A percentile compares a stretch with the other conserved stretches of the same genome.
phyloP scores from a whole-genome alignment of 805 yeast species.

The Candida quercuum region DNA sequence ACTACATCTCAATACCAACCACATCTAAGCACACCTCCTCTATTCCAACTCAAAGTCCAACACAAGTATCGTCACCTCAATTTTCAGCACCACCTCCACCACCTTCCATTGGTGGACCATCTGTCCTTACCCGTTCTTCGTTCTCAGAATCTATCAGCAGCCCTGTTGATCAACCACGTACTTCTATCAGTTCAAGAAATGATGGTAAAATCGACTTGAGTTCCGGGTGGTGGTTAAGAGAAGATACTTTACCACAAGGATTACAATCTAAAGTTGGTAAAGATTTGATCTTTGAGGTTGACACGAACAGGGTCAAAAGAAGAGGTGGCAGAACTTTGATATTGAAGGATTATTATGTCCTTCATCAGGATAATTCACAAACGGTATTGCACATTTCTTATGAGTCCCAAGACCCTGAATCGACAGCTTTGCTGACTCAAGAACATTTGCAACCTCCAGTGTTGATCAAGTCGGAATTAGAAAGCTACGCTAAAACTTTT shows the following conservation, averaged over 20 bases:
- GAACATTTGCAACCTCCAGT: conserved; percentile 37
- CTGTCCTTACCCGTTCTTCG: conserved; percentile 5
- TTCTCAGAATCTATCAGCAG: conserved; percentile 4
- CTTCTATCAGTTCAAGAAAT: no score
- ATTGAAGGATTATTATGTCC: conserved; percentile 62
- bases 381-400: conserved; percentile 53
- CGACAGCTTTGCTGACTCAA: conserved; percentile 35
- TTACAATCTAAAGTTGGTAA: conserved; percentile 35
- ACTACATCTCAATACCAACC: not conserved
- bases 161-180: no score
- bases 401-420: conserved; percentile 48
- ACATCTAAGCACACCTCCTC: not conserved
- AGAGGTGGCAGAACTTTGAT: conserved; percentile 46
- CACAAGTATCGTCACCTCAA: not conserved
- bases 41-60: not conserved
- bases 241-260: conserved; percentile 49
- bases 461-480: conserved; percentile 42
- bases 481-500: conserved; percentile 39
- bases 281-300: conserved; percentile 61
- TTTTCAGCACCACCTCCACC: conserved; percentile 7
- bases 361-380: conserved; percentile 71
- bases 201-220: conserved; percentile 14
- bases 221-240: conserved; percentile 62
- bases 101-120: not conserved
- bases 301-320: conserved; percentile 47